Conservation (phyloP, 179 eudicot species). For the Heliamphora pulchella region DNA sequence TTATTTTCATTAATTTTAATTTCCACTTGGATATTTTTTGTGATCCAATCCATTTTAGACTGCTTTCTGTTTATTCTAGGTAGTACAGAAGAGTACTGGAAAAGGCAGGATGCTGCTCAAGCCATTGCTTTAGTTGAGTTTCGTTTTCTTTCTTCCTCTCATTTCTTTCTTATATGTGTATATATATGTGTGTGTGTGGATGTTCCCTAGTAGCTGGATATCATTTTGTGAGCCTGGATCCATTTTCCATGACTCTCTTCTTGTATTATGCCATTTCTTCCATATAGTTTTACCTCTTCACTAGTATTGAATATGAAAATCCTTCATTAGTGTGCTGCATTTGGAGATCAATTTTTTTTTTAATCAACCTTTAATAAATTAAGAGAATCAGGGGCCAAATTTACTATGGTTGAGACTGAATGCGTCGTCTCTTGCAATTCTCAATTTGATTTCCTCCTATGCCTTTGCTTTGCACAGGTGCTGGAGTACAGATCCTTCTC, state of each 20-base stretch:
- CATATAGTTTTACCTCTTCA: not conserved
- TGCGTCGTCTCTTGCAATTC: not conserved
- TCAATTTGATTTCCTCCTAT: not conserved
- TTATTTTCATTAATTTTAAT: not conserved
- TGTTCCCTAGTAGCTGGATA: not conserved
- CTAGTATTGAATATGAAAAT: not conserved
- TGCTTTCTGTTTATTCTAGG: slow-evolving; percentile 31
- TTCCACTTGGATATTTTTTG: not conserved
- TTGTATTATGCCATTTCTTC: not conserved
- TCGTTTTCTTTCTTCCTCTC: not conserved
- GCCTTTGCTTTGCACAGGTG: not conserved
- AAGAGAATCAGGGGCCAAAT: not conserved
- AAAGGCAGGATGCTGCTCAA: slow-evolving; percentile 80
- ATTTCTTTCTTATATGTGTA: not conserved
- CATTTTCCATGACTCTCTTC: not conserved
- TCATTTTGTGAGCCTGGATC: not conserved
- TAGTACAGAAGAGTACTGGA: slow-evolving; percentile 66
- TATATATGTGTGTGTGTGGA: not conserved
- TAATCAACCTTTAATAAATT: not conserved
- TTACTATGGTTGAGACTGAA: not conserved
- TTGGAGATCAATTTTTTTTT: not conserved
- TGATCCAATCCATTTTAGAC: not conserved
- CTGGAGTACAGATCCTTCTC: not conserved
- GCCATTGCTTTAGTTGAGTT: slow-evolving; percentile 70
- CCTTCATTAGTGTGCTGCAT: not conserved